Base-by-base conservation (phyloP, 1,284 basidiomycete genomes). In the Ustilago curta region DNA sequence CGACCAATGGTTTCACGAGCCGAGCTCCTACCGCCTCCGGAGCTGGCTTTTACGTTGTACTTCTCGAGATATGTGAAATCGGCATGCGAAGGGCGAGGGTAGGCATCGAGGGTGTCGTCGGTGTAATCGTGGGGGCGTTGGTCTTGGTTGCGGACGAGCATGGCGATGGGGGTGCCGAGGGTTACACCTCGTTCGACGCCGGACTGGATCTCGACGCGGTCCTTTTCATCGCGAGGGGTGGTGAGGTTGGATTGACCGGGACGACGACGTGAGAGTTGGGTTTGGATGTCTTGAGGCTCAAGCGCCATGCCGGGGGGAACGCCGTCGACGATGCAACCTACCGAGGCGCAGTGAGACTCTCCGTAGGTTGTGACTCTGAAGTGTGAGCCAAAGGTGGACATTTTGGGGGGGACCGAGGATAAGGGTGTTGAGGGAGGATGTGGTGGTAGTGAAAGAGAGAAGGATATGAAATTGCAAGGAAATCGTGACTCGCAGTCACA, bases 1-100 rank as follows among this genome's bases (percentile, higher is more conserved):
- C 96, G 91, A 23, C 93, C 97, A 77, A 99, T 96, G 19, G 97
- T 99, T 87, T 99, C 97, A 40, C 97, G 90, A 19, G 97, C 97
- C 81, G 91, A 93, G 80, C 93, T 94, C 27, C 97, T 89, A 2
- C 97, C 97, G 44, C 97, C 97, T 44, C 97, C 97, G 67, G 92
- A 94, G 88, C 93, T 95, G 1, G 97, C 96, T 87, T 99, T 99
- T 85, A 99, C 87, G 35, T 94, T 94, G 86, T 99, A 99, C 85
- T 99, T 99, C 81, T 95, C 91, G 58, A 99, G 90, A 87, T 99
- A 99, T 32, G 97, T 99, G 86, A 93, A 98, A 86, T 99, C 97
- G 54, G 97, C 97, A 84, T 99, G 97, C 77, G 92, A 94, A 19
- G 97, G 97, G 31, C 97, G 91, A 42, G 97, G 97, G 88, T 94